Conservation (phyloP, 225 moss, liverwort and hornwort genomes). For the Physcomitrium patens region DNA sequence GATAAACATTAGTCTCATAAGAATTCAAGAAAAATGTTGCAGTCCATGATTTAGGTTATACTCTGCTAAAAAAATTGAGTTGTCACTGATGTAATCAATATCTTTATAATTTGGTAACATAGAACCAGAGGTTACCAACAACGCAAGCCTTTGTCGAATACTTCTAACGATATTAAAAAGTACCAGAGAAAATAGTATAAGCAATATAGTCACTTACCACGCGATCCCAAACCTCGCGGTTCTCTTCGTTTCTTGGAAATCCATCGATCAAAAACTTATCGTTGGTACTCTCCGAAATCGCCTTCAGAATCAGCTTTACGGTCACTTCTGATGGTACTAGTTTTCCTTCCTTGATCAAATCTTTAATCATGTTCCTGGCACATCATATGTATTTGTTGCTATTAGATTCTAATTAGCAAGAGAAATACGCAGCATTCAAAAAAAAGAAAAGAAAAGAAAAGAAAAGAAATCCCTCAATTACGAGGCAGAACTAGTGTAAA, state of each 20-base stretch:
- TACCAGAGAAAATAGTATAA: not conserved
- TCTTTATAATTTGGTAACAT: not conserved
- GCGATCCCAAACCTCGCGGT: slow-evolving; percentile 85
- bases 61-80: not conserved
- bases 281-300: slow-evolving; percentile 67
- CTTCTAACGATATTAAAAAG: not conserved
- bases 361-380: slow-evolving; percentile 84
- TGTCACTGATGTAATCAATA: not conserved
- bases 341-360: slow-evolving; percentile 90
- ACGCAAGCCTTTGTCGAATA: not conserved
- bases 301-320: slow-evolving; percentile 86
- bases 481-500: slow-evolving; percentile 10
- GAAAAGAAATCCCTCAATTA: too few relatives aligned
- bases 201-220: slow-evolving; percentile 52
- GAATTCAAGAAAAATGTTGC: not conserved
- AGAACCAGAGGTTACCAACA: not conserved
- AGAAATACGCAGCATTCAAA: not conserved
- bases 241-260: slow-evolving; percentile 93
- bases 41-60: not conserved
- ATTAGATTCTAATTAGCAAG: slow-evolving; percentile 3
- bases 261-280: slow-evolving; percentile 97
- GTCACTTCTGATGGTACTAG: slow-evolving; percentile 92
- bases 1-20: not conserved
- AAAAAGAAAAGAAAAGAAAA: too few relatives aligned
- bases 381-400: not conserved